Conservation (phyloP, 768 basidiomycete species). For the Auriscalpium orientale region DNA sequence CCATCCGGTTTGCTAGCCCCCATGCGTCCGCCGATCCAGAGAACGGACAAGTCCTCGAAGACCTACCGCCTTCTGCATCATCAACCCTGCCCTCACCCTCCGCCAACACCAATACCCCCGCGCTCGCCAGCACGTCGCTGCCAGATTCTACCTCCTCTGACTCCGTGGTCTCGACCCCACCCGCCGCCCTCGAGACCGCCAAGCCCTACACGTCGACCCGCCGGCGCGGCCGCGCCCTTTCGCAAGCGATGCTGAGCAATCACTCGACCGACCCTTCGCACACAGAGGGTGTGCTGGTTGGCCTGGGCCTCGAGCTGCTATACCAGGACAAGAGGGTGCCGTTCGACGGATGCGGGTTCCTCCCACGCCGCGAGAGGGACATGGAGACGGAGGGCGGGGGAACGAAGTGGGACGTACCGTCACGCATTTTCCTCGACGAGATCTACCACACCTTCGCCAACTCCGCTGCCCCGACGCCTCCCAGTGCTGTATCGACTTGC, state of each 20-base stretch:
- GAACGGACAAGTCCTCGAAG: not conserved
- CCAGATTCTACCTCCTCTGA: conserved; percentile 10
- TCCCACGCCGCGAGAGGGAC: conserved; percentile 7
- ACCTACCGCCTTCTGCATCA: conserved; percentile 4
- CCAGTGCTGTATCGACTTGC: not conserved
- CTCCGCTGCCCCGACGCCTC: not conserved
- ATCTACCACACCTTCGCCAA: conserved; percentile 13
- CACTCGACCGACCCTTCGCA: not conserved
- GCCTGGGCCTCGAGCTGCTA: conserved; percentile 13
- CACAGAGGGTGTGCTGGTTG: conserved; percentile 1
- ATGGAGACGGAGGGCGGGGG: not conserved
- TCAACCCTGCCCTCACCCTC: conserved; percentile 1
- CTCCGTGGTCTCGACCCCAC: conserved; percentile 10
- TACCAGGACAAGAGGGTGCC: conserved; percentile 4
- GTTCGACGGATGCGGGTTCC: conserved; percentile 13
- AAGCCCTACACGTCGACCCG: conserved; percentile 9
- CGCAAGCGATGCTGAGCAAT: not conserved
- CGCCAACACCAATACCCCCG: conserved; percentile 6
- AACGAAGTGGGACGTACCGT: conserved; percentile 8
- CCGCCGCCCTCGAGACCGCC: not conserved
- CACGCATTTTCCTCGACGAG: conserved; percentile 16
- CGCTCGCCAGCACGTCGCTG: conserved; percentile 6
- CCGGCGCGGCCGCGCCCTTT: not conserved
- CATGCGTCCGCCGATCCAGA: too few relatives aligned
- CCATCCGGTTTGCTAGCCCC: too few relatives aligned